Conservation (phyloP, 306 rosid species). For the Quercus alba region DNA sequence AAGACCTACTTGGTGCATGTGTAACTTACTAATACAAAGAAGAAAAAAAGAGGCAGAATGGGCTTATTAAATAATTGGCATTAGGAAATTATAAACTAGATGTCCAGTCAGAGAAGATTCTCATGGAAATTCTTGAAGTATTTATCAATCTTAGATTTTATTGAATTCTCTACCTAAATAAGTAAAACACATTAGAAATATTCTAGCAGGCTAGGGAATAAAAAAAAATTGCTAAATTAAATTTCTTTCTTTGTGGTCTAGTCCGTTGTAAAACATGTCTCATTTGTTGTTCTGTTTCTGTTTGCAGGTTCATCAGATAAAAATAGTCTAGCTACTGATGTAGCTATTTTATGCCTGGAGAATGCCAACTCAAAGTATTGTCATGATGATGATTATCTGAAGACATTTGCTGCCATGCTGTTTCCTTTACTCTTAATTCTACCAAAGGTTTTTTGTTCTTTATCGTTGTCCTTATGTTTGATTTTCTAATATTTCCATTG, state of each 20-base stretch:
- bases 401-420: conserved; percentile 50
- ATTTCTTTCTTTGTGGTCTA: neutral
- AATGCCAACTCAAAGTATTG: conserved; percentile 38
- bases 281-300: neutral
- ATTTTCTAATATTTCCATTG: neutral
- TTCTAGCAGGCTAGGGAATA: neutral
- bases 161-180: neutral
- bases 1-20: too few relatives aligned
- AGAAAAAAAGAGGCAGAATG: too few relatives aligned
- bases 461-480: conserved; percentile 8
- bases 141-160: neutral
- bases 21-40: too few relatives aligned
- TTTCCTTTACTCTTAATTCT: conserved; percentile 71
- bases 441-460: conserved; percentile 62
- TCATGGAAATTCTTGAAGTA: neutral
- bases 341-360: conserved; percentile 61
- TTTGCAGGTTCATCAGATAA: conserved; percentile 61
- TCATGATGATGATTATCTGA: conserved; percentile 33
- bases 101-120: neutral
- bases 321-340: conserved; percentile 43
- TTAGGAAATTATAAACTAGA: neutral
- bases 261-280: neutral
- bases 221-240: neutral
- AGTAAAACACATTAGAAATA: neutral
- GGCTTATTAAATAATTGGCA: neutral